Conservation (phyloP, 257 asterid species). For the Capsicum rhomboideum region DNA sequence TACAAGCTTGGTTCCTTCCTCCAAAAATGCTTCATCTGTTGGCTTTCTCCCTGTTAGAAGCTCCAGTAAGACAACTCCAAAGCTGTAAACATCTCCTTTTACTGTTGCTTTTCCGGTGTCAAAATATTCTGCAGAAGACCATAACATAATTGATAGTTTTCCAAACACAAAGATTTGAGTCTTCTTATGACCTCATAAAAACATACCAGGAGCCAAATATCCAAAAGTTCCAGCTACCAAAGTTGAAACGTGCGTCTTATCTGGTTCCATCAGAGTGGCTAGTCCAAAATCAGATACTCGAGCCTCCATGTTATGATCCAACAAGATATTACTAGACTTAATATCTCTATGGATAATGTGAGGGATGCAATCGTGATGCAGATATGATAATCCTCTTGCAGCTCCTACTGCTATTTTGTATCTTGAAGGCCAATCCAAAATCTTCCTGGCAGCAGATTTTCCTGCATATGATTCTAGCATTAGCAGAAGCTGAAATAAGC, state of each 20-base stretch:
- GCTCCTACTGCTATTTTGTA: constrained; percentile 79
- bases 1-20: constrained; percentile 91
- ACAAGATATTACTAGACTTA: constrained; percentile 72
- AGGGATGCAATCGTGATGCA: constrained; percentile 88
- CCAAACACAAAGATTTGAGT: not conserved
- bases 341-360: constrained; percentile 87
- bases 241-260: constrained; percentile 83
- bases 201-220: constrained; percentile 81
- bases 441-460: constrained; percentile 37
- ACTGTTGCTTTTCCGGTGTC: constrained; percentile 87
- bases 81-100: constrained; percentile 91
- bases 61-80: constrained; percentile 83
- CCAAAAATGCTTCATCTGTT: constrained; percentile 65
- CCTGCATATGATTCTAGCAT: constrained; percentile 32
- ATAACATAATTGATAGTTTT: not conserved
- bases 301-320: constrained; percentile 71
- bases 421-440: constrained; percentile 68
- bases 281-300: constrained; percentile 80
- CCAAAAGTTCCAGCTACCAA: constrained; percentile 90
- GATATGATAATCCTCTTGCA: constrained; percentile 84
- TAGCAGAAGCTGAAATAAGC: not conserved
- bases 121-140: constrained; percentile 58
- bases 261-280: constrained; percentile 80
- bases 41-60: constrained; percentile 82
- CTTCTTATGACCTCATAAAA: not conserved